Evolutionary conservation across 2,329 filamentous ascomycete genomes (phyloP), one percentile per base, ranked within the genome.

Genomic region (Fusarium sp.): DNA sequence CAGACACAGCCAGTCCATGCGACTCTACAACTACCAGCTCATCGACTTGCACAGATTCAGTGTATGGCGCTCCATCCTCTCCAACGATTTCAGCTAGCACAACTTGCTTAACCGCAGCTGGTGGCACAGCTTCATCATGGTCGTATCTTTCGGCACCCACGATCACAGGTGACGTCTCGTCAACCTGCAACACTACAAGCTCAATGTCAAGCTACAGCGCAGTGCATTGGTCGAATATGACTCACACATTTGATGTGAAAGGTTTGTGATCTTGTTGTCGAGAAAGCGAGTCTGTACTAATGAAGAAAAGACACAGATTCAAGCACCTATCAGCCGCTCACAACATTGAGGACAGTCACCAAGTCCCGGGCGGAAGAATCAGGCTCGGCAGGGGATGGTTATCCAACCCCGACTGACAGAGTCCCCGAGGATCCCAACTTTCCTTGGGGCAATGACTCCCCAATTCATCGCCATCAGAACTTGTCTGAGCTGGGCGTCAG

Each of bases 381-480:
- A 15, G 23, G 33, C 44, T 67, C 65, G 10, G 46, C 46, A 24
- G 52, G 47, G 35, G 48, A 56, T 13, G 26, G 57, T 15, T 63
- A 70, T 48, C 70, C 75, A 28, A 54, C 58, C 16, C 70, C 73
- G 35, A 74, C 71, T 3, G 67, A 53, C 38, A 64, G 50, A 35
- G 57, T 59, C 4, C 75, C 78, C 8, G 67, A 71, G 4, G 76
- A 78, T 29, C 72, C 76, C 18, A 77, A 79, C 58, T 80, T 74
- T 26, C 79, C 80, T 3, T 81, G 79, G 79, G 79, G 78, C 13
- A 77, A 76, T 29, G 72, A 76, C 63, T 79, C 75, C 37, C 78
- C 78, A 2, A 58, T 77, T 33, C 78, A 81, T 61, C 78, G 79
- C 8, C 77, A 80, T 49, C 74, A 76, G 29, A 76, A 77, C 53